phyloP scores from a whole-genome alignment of 495 filamentous ascomycete genomes.

The Copromyces sp. region DNA sequence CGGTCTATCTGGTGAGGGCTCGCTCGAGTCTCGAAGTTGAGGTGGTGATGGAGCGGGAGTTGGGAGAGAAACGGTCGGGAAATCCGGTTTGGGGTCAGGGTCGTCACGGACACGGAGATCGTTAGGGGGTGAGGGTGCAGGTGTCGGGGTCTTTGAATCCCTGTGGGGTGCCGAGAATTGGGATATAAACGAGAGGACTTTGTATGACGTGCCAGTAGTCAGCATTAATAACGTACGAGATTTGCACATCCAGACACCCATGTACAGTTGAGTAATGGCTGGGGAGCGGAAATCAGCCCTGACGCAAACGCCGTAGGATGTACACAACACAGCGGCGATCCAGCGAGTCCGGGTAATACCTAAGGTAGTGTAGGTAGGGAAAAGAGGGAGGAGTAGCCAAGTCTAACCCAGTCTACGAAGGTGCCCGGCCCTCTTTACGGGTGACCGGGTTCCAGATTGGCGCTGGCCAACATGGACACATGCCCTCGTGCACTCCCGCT shows the following conservation, averaged over 20 bases:
- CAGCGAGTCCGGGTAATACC: background rate
- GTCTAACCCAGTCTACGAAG: background rate
- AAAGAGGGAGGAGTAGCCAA: background rate
- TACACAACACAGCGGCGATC: background rate
- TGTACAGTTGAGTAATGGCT: background rate
- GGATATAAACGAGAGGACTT: conserved; percentile 53
- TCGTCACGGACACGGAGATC: conserved; percentile 11
- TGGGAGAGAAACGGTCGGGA: conserved; percentile 10
- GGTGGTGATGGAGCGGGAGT: conserved; percentile 9
- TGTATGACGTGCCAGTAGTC: conserved; percentile 17
- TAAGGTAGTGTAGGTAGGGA: background rate
- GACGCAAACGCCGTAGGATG: background rate
- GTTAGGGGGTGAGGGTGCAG: conserved; percentile 25
- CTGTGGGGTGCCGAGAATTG: conserved; percentile 38
- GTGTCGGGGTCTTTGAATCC: conserved; percentile 30
- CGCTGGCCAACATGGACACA: background rate
- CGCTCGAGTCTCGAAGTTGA: conserved; percentile 7
- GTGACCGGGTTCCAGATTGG: background rate
- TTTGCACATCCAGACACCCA: conserved; percentile 1
- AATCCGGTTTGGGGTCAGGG: conserved; percentile 21
- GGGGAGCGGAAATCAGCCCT: background rate
- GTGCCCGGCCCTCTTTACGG: background rate
- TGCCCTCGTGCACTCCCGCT: background rate
- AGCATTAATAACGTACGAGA: conserved; percentile 13
- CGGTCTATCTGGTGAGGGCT: conserved; percentile 18